Evolutionary conservation across 2,329 filamentous ascomycete genomes (phyloP).

Genomic region (Colletotrichum musae): DNA sequence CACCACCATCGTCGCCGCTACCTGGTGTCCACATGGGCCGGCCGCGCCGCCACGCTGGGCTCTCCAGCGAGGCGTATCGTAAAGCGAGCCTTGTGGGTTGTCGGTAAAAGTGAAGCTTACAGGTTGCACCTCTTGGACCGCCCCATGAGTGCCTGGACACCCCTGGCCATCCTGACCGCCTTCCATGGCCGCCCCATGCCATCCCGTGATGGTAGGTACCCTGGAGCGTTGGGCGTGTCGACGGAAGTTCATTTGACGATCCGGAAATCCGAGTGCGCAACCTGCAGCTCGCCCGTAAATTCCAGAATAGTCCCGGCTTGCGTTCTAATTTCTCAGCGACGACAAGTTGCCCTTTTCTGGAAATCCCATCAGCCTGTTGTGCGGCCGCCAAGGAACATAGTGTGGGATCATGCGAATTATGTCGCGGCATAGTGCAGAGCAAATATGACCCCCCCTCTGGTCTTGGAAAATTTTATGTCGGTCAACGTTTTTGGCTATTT

Average conservation of each 20-base stretch:
- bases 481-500: constrained; percentile 35
- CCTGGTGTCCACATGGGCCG: constrained; percentile 26
- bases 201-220: constrained; percentile 14
- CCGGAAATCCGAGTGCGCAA: constrained; percentile 7
- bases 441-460: constrained; percentile 16
- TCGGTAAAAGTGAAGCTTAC: not conserved
- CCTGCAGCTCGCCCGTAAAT: constrained; percentile 22
- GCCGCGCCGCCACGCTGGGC: constrained; percentile 19
- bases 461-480: constrained; percentile 32
- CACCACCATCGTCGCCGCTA: constrained; percentile 20
- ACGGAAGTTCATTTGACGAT: constrained; percentile 7
- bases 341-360: constrained; percentile 17
- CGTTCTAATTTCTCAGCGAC: constrained; percentile 3
- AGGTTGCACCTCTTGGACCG: constrained; percentile 16
- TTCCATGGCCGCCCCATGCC: constrained; percentile 8
- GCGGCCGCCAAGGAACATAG: constrained; percentile 21
- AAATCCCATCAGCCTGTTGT: constrained; percentile 20
- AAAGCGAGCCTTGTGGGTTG: not conserved
- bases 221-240: not conserved
- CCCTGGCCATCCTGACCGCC: constrained; percentile 24
- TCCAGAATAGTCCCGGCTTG: constrained; percentile 16
- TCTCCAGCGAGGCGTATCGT: constrained; percentile 13
- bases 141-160: constrained; percentile 21
- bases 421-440: constrained; percentile 31
- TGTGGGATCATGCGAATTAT: constrained; percentile 24